These are phyloP conservation scores for Hanseniaspora occidentalis DNA, from an alignment of 805 yeast species.

Conservation along the genomic window DNA sequence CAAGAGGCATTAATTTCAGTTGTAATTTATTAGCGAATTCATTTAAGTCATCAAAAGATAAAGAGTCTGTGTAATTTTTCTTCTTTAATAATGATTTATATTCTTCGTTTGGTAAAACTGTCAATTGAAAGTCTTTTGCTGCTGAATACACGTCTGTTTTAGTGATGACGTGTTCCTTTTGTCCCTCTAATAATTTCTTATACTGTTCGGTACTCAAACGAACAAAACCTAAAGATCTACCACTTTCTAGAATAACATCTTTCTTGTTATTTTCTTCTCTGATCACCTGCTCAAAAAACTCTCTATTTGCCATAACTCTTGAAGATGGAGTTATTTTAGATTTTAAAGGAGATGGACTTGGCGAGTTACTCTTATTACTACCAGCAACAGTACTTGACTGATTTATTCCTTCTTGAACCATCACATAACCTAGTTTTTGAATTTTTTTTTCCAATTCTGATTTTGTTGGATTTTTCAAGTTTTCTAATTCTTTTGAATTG, in stretches of 20 bases:
- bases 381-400: no score
- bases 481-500: constrained; percentile 15
- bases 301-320: constrained; percentile 24
- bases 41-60: constrained; percentile 22
- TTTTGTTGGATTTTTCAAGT: constrained; percentile 17
- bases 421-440: constrained; percentile 17
- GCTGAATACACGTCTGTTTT: constrained; percentile 23
- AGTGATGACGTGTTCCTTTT: constrained; percentile 20
- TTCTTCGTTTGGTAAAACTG: constrained; percentile 33
- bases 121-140: constrained; percentile 31
- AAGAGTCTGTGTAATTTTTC: constrained; percentile 12
- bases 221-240: constrained; percentile 24
- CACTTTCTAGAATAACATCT: constrained; percentile 23
- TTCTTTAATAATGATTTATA: constrained; percentile 26
- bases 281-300: constrained; percentile 23
- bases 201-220: constrained; percentile 25
- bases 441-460: constrained; percentile 22
- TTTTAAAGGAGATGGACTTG: neutral
- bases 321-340: constrained; percentile 9
- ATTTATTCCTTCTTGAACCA: constrained; percentile 18
- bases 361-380: neutral
- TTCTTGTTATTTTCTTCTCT: constrained; percentile 16
- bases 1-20: constrained; percentile 23
- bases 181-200: constrained; percentile 19
- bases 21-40: constrained; percentile 26